Evolutionary conservation across 139 green algal genomes (phyloP), one percentile per base, ranked within the genome.

Genomic region (Micractinium conductrix): DNA sequence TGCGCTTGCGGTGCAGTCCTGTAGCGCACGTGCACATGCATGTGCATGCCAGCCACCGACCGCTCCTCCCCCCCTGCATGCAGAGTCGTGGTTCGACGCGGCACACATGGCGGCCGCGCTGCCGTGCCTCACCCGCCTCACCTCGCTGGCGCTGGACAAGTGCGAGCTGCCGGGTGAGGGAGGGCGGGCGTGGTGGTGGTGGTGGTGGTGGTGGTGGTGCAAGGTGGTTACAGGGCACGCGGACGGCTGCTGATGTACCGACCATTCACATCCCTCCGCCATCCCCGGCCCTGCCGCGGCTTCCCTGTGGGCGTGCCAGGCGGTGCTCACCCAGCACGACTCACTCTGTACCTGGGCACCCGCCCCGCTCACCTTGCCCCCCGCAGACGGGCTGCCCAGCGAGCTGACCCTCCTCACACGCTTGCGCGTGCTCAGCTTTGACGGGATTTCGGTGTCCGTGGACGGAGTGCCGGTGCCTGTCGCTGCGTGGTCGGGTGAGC

Each of bases 391-490:
- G 22, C 48, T 87, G 63, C 83, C 73, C 0, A 26, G 38, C 1
- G 42, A 76, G 73, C 44, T 86, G n/a, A 53, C 69, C 0, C 44
- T 67, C 33, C 81, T 86, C 42, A 86, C 69, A 44, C 4, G 10
- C 30, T 45, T 86, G 72, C 68, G 81, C 5, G 71, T 86, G 12
- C 81, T 86, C 19, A 81, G 44, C 1, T 78, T 86, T 67, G 81
- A 86, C 9, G 81, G 81, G n/a, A n/a, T n/a, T n/a, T n/a, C n/a
- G n/a, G n/a, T n/a, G n/a, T n/a, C n/a, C n/a, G n/a, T n/a, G n/a
- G n/a, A n/a, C n/a, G n/a, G n/a, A n/a, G n/a, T n/a, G n/a, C n/a
- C n/a, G n/a, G n/a, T n/a, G n/a, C n/a, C n/a, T n/a, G n/a, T n/a
- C n/a, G n/a, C n/a, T n/a, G n/a, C n/a, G n/a, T n/a, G n/a, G n/a